These are phyloP conservation scores for Nemania diffusa DNA, from an alignment of 2,329 filamentous ascomycete species.

Conservation along the genomic window DNA sequence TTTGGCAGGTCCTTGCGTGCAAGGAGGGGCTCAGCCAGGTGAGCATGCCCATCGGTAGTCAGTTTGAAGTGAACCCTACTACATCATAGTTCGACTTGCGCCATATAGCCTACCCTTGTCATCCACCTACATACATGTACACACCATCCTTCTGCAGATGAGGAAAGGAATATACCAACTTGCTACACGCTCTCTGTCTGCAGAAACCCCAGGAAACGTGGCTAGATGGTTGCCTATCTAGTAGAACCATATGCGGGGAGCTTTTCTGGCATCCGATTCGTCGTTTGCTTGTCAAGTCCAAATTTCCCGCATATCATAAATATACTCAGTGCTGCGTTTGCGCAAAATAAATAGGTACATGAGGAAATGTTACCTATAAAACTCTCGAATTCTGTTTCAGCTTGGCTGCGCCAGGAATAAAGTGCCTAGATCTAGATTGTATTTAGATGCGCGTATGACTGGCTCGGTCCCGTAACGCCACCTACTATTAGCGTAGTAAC, in stretches of 20 bases:
- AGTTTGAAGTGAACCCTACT: background rate
- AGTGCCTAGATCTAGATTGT: slow-evolving; percentile 17
- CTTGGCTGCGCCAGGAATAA: slow-evolving; percentile 1
- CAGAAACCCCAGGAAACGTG: slow-evolving; percentile 29
- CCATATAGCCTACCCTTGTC: slow-evolving; percentile 25
- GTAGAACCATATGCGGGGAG: slow-evolving; percentile 16
- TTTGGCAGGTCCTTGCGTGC: slow-evolving; percentile 29
- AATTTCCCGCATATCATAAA: slow-evolving; percentile 12
- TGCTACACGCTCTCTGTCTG: background rate
- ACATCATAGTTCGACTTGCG: slow-evolving; percentile 17
- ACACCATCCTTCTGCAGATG: slow-evolving; percentile 15
- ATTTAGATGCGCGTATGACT: background rate
- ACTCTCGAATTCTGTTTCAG: background rate
- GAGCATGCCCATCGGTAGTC: slow-evolving; percentile 9
- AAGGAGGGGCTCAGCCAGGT: background rate
- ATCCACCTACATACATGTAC: background rate
- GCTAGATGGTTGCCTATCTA: slow-evolving; percentile 15
- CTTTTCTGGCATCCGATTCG: slow-evolving; percentile 25
- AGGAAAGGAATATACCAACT: background rate
- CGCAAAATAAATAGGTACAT: slow-evolving; percentile 9
- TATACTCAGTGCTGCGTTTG: background rate
- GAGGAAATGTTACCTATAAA: slow-evolving; percentile 4
- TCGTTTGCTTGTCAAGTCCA: slow-evolving; percentile 1
- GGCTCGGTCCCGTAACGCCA: slow-evolving; percentile 2
- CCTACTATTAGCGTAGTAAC: slow-evolving; percentile 11